Evolutionary conservation across 2,329 filamentous ascomycete genomes (phyloP).

Genomic region (Colletotrichum agaves): DNA sequence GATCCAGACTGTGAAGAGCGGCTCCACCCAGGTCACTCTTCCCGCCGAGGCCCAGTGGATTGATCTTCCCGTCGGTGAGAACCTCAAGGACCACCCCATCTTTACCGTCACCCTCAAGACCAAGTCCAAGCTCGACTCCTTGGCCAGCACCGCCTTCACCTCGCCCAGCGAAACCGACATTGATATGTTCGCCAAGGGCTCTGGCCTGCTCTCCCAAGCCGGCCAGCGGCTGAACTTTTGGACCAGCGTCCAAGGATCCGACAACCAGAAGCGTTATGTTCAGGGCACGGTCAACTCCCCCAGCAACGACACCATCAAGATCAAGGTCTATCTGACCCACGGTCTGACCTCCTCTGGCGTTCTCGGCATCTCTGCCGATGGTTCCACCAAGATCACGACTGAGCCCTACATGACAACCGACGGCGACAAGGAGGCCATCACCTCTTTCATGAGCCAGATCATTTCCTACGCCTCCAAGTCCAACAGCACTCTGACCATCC

Average conservation of each 20-base stretch:
- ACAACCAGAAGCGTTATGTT: constrained; percentile 50
- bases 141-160: constrained; percentile 23
- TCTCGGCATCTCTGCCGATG: constrained; percentile 54
- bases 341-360: constrained; percentile 59
- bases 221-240: constrained; percentile 60
- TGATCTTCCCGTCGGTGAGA: constrained; percentile 55
- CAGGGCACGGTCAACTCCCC: constrained; percentile 60
- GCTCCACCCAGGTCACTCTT: constrained; percentile 45
- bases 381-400: constrained; percentile 54
- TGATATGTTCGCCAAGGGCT: constrained; percentile 48
- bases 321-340: constrained; percentile 63
- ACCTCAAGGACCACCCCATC: constrained; percentile 49
- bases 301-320: constrained; percentile 53
- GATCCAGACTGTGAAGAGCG: constrained; percentile 58
- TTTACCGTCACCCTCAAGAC: constrained; percentile 45
- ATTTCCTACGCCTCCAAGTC: constrained; percentile 42
- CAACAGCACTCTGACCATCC: constrained; percentile 39
- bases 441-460: constrained; percentile 43
- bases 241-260: constrained; percentile 54
- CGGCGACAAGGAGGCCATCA: constrained; percentile 44
- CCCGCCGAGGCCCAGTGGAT: constrained; percentile 43
- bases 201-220: constrained; percentile 55
- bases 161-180: constrained; percentile 44
- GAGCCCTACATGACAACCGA: constrained; percentile 48
- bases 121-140: constrained; percentile 40